Evolutionary conservation across 2,329 filamentous ascomycete species (phyloP).

Genomic region (Colletotrichum brevisporum): DNA sequence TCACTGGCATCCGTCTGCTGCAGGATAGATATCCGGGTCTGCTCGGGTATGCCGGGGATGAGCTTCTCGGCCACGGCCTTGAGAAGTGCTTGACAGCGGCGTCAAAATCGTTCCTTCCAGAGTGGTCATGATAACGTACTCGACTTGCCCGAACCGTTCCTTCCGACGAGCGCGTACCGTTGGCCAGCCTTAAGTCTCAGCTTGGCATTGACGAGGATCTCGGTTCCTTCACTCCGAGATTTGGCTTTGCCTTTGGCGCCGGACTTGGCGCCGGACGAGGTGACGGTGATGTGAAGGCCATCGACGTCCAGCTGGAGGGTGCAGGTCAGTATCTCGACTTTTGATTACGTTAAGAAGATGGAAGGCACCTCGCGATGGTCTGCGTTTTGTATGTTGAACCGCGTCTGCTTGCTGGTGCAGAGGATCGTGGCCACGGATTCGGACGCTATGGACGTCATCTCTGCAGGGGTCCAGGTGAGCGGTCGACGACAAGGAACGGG

Average conservation of each 20-base stretch:
- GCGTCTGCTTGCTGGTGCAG: constrained; percentile 76
- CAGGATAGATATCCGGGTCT: constrained; percentile 75
- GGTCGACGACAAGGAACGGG: neutral
- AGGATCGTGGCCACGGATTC: constrained; percentile 69
- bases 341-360: neutral
- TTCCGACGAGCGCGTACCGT: constrained; percentile 83
- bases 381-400: constrained; percentile 71
- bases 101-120: neutral
- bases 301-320: constrained; percentile 73
- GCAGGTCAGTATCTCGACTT: neutral
- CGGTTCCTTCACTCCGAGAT: constrained; percentile 64
- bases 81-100: constrained; percentile 69
- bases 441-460: constrained; percentile 64
- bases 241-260: constrained; percentile 67
- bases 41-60: constrained; percentile 80
- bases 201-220: constrained; percentile 79
- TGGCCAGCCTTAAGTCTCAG: constrained; percentile 80
- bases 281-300: constrained; percentile 78
- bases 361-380: constrained; percentile 68
- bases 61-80: constrained; percentile 83
- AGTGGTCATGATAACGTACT: constrained; percentile 59
- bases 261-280: constrained; percentile 54
- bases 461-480: constrained; percentile 15
- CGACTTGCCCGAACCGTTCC: constrained; percentile 88
- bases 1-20: constrained; percentile 73